Conservation (phyloP, 192 early-diverging fungal species). For the Coemansia furcata region DNA sequence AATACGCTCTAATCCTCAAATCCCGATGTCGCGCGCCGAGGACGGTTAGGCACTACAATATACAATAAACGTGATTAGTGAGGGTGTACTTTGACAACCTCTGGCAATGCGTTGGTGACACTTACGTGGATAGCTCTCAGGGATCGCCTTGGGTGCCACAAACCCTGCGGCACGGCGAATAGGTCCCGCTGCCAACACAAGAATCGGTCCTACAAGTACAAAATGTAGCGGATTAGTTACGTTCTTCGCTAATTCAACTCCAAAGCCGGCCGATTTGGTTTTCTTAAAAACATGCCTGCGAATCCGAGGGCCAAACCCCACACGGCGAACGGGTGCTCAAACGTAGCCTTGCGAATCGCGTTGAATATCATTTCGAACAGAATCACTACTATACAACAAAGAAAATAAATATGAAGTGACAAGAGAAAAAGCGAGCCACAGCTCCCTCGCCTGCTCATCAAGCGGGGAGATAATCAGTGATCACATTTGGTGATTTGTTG, state of each 20-base stretch:
- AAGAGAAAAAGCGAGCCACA: neutral
- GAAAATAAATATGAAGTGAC: neutral
- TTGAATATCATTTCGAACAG: constrained; percentile 25
- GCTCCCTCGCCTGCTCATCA: neutral
- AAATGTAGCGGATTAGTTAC: neutral
- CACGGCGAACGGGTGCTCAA: constrained; percentile 42
- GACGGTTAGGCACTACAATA: constrained; percentile 40
- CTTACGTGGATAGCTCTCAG: constrained; percentile 48
- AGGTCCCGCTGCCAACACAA: constrained; percentile 37
- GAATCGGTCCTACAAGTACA: constrained; percentile 31
- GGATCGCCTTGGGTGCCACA: constrained; percentile 25
- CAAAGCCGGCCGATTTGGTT: neutral
- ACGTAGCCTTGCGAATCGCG: constrained; percentile 44
- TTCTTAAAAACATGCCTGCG: constrained; percentile 14
- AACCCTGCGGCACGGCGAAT: constrained; percentile 30
- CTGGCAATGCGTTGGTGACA: neutral
- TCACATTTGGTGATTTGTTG: neutral
- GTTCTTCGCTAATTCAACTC: neutral
- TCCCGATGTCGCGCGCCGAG: constrained; percentile 32
- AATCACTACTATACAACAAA: neutral
- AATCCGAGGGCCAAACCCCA: constrained; percentile 51
- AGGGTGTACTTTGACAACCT: neutral
- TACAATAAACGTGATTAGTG: neutral
- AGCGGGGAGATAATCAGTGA: neutral
- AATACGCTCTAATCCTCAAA: constrained; percentile 32